Percentiles rank a stretch among this genome's conserved stretches.
Conservation (phyloP, 2,329 filamentous ascomycete species). For the Aspergillus neotritici region DNA sequence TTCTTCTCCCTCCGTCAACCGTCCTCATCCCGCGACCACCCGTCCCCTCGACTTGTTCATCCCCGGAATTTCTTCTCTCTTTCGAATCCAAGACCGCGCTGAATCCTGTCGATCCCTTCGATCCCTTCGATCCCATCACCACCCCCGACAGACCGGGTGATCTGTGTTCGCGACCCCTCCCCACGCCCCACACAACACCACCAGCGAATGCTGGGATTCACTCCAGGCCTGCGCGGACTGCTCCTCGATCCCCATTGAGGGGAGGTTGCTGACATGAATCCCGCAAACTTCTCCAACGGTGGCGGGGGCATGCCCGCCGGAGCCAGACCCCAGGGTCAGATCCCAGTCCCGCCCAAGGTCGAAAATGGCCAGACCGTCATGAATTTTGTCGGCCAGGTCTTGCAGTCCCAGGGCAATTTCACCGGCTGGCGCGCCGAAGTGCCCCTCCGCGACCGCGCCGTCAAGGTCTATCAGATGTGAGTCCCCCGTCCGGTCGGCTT, state of each 20-base stretch:
- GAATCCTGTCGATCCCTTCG: too few relatives aligned
- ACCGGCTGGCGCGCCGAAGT: conserved; percentile 43
- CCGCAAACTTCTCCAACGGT: conserved; percentile 35
- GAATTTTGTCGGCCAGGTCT: conserved; percentile 34
- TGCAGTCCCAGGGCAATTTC: conserved; percentile 40
- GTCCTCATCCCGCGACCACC: not conserved
- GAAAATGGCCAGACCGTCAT: conserved; percentile 35
- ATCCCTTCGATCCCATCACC: too few relatives aligned
- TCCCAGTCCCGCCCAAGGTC: conserved; percentile 27
- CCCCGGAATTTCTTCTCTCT: too few relatives aligned
- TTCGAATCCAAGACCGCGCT: too few relatives aligned
- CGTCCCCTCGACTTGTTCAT: too few relatives aligned
- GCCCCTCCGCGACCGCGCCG: conserved; percentile 33
- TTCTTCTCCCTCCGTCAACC: not conserved
- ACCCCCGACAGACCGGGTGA: too few relatives aligned
- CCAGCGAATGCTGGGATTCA: conserved; percentile 35
- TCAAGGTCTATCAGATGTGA: conserved; percentile 42
- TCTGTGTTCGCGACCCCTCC: too few relatives aligned
- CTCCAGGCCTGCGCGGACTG: conserved; percentile 26
- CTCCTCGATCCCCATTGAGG: conserved; percentile 33
- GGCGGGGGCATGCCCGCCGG: conserved; percentile 32
- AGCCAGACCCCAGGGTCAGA: conserved; percentile 28
- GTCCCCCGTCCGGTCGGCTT: conserved; percentile 13
- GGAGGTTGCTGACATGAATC: conserved; percentile 40
- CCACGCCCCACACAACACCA: not conserved